Percentiles rank a stretch among this genome's conserved stretches.
phyloP scores from a whole-genome alignment of 129 eudicot species.

The Arctium minus region DNA sequence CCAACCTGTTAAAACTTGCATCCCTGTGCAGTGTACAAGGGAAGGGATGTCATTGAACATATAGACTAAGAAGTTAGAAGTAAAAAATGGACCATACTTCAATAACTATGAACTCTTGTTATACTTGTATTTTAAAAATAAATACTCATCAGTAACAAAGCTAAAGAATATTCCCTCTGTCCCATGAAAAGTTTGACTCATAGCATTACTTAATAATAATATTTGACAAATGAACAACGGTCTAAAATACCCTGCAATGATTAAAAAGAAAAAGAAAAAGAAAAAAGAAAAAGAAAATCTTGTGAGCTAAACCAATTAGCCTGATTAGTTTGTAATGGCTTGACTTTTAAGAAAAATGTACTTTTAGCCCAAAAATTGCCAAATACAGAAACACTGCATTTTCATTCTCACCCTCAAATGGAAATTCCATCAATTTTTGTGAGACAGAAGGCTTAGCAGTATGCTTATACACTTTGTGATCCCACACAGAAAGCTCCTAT shows the following conservation, averaged over 20 bases:
- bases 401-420: not conserved
- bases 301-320: not conserved
- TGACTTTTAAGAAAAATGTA: not conserved
- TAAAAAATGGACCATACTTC: not conserved
- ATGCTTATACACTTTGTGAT: not conserved
- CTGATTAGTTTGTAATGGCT: not conserved
- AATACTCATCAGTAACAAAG: not conserved
- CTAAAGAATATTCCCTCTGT: not conserved
- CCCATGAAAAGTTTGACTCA: not conserved
- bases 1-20: conserved; percentile 39
- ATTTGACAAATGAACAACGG: not conserved
- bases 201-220: not conserved
- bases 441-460: not conserved
- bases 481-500: not conserved
- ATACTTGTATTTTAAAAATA: not conserved
- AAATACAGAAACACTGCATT: not conserved
- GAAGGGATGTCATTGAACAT: not conserved
- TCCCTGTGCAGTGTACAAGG: conserved; percentile 43
- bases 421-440: not conserved
- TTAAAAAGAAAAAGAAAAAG: not conserved
- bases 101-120: not conserved
- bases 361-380: not conserved
- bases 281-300: not conserved
- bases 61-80: not conserved
- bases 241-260: not conserved